phyloP scores from a whole-genome alignment of 2,329 filamentous ascomycete genomes.

The Aspergillus calidoustus region DNA sequence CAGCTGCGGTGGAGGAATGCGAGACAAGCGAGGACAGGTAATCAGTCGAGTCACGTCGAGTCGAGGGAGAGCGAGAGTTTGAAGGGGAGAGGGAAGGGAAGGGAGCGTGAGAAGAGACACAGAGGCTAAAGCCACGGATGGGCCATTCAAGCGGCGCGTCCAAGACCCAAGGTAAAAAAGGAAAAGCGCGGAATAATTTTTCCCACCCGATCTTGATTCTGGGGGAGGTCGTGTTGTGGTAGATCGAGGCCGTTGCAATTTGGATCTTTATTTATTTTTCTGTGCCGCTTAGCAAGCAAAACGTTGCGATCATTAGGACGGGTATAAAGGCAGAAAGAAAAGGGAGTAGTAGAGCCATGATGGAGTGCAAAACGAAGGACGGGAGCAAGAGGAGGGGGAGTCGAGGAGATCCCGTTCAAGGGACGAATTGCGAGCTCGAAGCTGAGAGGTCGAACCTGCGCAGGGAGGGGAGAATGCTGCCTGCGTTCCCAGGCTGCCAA shows the following conservation, averaged over 20 bases:
- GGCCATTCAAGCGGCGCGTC: conserved; percentile 20
- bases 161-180: conserved; percentile 20
- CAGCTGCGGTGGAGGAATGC: conserved; percentile 4
- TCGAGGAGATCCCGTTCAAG: conserved; percentile 13
- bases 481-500: conserved; percentile 10
- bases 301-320: conserved; percentile 11
- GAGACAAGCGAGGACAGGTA: conserved; percentile 10
- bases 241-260: background rate
- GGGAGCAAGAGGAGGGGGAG: conserved; percentile 6
- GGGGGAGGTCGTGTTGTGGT: conserved; percentile 9
- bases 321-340: conserved; percentile 6
- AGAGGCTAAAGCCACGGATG: conserved; percentile 20
- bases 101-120: conserved; percentile 12
- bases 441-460: conserved; percentile 5
- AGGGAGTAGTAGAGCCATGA: conserved; percentile 2
- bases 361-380: background rate
- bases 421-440: conserved; percentile 8
- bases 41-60: conserved; percentile 9
- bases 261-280: background rate
- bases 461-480: background rate
- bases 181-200: conserved; percentile 23
- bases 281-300: conserved; percentile 3
- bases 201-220: conserved; percentile 17
- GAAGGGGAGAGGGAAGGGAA: conserved; percentile 11
- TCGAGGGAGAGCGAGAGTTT: conserved; percentile 9